Percentiles rank a stretch among this genome's conserved stretches.
Conservation (phyloP, 2,329 filamentous ascomycete genomes). For the Parasarocladium wereldwijsianum region DNA sequence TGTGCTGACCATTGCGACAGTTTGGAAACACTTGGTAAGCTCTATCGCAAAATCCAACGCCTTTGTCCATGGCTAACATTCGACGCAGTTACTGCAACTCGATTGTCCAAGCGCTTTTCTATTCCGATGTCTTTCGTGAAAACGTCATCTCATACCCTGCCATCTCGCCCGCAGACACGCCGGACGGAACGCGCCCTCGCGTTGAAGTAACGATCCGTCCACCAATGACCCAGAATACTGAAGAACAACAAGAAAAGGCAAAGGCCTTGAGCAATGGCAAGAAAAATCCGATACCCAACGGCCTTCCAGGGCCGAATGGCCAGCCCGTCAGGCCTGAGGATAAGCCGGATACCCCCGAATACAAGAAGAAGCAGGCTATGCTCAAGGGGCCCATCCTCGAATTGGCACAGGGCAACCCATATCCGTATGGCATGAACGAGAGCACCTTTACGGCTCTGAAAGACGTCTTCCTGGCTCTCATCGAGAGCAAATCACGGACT, state of each 20-base stretch:
- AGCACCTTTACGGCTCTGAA: constrained; percentile 89
- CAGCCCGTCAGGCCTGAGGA: constrained; percentile 63
- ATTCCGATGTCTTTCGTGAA: constrained; percentile 86
- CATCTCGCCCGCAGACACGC: constrained; percentile 52
- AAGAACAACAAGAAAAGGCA: constrained; percentile 23
- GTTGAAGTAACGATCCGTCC: constrained; percentile 48
- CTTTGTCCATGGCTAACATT: constrained; percentile 11
- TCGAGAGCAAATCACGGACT: constrained; percentile 65
- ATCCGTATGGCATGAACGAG: constrained; percentile 81
- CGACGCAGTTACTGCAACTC: constrained; percentile 83
- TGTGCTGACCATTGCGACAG: constrained; percentile 37
- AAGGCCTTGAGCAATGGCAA: constrained; percentile 41
- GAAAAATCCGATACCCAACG: constrained; percentile 36
- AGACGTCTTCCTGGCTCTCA: constrained; percentile 87
- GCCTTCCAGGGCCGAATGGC: constrained; percentile 34
- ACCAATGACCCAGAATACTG: constrained; percentile 28
- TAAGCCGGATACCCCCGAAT: constrained; percentile 87
- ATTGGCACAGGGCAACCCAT: constrained; percentile 65
- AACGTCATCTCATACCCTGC: constrained; percentile 84
- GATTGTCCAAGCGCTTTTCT: constrained; percentile 92
- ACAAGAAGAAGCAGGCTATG: constrained; percentile 94
- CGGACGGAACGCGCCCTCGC: constrained; percentile 42
- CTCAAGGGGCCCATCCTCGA: constrained; percentile 76
- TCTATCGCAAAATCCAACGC: constrained; percentile 5
- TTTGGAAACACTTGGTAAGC: constrained; percentile 94